A percentile compares a stretch with the other conserved stretches of the same genome.
Conservation (phyloP, 257 asterid genomes). For the Nicotiana knightiana region DNA sequence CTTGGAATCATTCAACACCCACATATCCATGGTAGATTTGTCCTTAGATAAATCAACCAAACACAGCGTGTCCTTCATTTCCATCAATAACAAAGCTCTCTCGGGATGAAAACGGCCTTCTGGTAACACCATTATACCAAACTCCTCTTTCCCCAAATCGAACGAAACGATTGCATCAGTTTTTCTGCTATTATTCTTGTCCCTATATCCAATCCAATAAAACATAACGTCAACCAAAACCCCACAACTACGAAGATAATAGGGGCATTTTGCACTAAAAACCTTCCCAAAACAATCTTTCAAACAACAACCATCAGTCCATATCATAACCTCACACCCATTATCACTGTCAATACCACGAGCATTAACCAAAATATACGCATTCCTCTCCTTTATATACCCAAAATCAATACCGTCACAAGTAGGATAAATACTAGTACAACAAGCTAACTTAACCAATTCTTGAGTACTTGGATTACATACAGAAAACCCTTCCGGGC, state of each 20-base stretch:
- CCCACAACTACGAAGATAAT: no score
- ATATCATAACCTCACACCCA: no score
- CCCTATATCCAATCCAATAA: constrained; percentile 53
- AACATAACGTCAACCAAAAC: constrained; percentile 26
- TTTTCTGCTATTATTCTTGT: constrained; percentile 9
- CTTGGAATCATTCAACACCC: constrained; percentile 44
- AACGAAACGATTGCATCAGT: constrained; percentile 49
- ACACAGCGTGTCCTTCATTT: constrained; percentile 46
- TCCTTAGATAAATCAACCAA: constrained; percentile 37
- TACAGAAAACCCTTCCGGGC: constrained; percentile 42
- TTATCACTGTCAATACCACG: no score
- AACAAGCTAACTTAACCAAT: constrained; percentile 39
- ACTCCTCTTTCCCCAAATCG: constrained; percentile 45
- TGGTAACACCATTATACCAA: constrained; percentile 43
- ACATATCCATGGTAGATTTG: constrained; percentile 38
- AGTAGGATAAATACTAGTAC: constrained; percentile 43
- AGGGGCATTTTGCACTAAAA: no score
- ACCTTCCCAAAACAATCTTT: no score
- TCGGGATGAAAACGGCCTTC: constrained; percentile 42
- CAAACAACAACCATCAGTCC: no score
- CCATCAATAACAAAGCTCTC: constrained; percentile 52
- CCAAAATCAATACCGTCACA: constrained; percentile 20
- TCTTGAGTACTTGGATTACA: constrained; percentile 47
- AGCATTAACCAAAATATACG: constrained; percentile 31
- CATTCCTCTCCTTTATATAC: constrained; percentile 24